Conservation (phyloP, 176 grass and related monocot species). For the Carex myosuroides region DNA sequence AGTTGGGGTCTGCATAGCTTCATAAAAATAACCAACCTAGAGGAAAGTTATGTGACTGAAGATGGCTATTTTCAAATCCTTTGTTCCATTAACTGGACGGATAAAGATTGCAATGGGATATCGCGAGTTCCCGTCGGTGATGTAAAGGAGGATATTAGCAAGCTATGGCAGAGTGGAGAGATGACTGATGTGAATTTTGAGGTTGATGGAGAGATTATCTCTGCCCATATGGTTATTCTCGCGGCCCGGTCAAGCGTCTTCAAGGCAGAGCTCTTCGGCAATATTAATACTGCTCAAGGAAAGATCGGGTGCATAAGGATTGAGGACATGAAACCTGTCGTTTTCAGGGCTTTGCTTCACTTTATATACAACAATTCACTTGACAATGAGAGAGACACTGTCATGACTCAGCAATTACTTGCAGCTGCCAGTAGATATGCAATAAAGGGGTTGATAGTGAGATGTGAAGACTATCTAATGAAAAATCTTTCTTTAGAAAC, state of each 20-base stretch:
- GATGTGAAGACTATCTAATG: slow-evolving; percentile 13
- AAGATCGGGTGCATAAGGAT: neutral
- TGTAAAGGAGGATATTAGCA: neutral
- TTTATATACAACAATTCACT: slow-evolving; percentile 5
- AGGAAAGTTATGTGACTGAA: neutral
- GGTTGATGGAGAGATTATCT: slow-evolving; percentile 15
- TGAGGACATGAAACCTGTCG: neutral
- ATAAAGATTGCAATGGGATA: neutral
- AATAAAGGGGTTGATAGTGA: slow-evolving; percentile 29
- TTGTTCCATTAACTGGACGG: neutral
- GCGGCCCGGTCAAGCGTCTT: neutral
- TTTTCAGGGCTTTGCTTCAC: slow-evolving; percentile 15
- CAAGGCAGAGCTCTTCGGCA: neutral
- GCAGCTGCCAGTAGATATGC: slow-evolving; percentile 29
- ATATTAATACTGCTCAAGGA: neutral
- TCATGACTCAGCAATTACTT: slow-evolving; percentile 27
- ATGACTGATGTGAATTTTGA: neutral
- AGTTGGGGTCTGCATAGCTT: neutral
- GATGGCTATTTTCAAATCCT: neutral
- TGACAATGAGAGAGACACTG: neutral
- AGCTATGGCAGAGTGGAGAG: neutral
- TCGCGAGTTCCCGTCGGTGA: neutral
- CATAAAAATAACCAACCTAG: neutral
- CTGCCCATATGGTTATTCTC: slow-evolving; percentile 10
- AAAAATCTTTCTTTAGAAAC: neutral